Conservation (phyloP, 2,329 filamentous ascomycete species). For the Fusarium chaquense region DNA sequence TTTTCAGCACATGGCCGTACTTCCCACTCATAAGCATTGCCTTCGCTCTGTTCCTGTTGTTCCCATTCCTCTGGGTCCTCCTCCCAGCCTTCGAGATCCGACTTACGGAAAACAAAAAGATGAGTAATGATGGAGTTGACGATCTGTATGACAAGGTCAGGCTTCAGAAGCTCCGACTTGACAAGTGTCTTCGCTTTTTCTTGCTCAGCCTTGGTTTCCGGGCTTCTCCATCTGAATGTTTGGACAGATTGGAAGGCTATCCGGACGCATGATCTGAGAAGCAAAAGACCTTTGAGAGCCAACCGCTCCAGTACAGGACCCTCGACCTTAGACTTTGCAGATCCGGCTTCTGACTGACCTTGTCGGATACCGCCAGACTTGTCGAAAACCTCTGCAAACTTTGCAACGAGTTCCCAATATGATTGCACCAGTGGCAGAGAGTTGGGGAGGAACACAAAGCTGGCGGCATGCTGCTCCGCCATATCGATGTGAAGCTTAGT, state of each 20-base stretch:
- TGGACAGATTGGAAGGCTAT: conserved; percentile 86
- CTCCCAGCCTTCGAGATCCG: conserved; percentile 91
- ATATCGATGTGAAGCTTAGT: conserved; percentile 93
- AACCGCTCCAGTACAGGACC: conserved; percentile 80
- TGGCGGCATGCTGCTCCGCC: conserved; percentile 80
- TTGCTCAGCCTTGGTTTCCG: conserved; percentile 81
- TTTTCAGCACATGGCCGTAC: conserved; percentile 94
- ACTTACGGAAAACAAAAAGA: conserved; percentile 87
- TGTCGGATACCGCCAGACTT: conserved; percentile 68
- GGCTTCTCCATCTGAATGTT: conserved; percentile 84
- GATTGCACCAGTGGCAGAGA: conserved; percentile 80
- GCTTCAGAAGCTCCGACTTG: conserved; percentile 79
- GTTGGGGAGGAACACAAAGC: conserved; percentile 85
- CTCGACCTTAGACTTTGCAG: conserved; percentile 64
- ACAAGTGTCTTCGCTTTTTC: conserved; percentile 75
- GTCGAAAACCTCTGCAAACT: conserved; percentile 80
- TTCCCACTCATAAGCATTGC: conserved; percentile 91
- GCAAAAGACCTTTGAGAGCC: conserved; percentile 82
- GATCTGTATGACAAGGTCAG: conserved; percentile 81
- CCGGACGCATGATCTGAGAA: conserved; percentile 84
- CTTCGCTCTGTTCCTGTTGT: conserved; percentile 84
- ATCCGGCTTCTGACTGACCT: conserved; percentile 52
- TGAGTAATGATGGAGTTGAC: conserved; percentile 87
- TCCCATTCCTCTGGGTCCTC: conserved; percentile 97
- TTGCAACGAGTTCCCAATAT: conserved; percentile 86